Conservation (phyloP, 169 alveolate genomes). For the Eimeria maxima region DNA sequence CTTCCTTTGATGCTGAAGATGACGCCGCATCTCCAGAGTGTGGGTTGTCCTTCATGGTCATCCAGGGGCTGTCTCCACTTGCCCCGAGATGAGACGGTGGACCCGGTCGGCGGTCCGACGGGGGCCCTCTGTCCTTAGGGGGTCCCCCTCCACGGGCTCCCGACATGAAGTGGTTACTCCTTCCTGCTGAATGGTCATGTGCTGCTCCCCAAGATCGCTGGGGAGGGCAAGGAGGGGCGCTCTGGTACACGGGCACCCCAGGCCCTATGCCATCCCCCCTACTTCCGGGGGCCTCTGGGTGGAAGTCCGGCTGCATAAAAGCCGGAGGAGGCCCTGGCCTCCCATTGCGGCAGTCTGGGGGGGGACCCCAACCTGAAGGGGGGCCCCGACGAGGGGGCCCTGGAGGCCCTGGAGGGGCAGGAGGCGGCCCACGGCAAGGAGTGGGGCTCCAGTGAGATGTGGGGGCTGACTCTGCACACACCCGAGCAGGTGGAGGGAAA, state of each 20-base stretch:
- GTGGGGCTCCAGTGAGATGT: constrained; percentile 18
- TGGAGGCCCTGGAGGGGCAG: constrained; percentile 25
- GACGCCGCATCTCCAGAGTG: background rate
- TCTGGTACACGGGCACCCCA: background rate
- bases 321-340: background rate
- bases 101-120: background rate
- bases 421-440: constrained; percentile 30
- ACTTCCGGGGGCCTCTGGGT: background rate
- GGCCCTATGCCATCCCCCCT: background rate
- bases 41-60: background rate
- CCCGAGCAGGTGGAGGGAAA: background rate
- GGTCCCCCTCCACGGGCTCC: constrained; percentile 17
- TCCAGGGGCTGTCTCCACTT: constrained; percentile 18
- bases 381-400: constrained; percentile 36
- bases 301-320: background rate
- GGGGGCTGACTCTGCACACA: background rate
- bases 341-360: background rate
- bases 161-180: background rate
- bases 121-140: constrained; percentile 47
- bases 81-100: background rate
- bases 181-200: background rate
- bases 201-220: constrained; percentile 18
- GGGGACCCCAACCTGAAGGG: constrained; percentile 56
- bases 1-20: background rate
- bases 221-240: constrained; percentile 7